Evolutionary conservation across 2,329 filamentous ascomycete species (phyloP).

Genomic region (Thelonectria blattea): DNA sequence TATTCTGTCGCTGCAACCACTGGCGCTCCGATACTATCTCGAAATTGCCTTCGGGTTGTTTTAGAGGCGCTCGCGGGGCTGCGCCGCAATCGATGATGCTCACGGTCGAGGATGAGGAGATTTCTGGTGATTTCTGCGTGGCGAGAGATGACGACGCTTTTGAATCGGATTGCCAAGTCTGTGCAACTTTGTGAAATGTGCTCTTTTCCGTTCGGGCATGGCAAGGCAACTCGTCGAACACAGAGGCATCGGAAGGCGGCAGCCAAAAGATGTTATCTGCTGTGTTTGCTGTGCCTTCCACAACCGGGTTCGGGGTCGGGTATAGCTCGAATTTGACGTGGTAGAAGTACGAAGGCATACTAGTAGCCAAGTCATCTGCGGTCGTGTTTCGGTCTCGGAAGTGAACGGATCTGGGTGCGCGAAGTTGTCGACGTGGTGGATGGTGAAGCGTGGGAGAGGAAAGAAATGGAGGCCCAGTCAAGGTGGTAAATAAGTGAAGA

Average conservation of each 20-base stretch:
- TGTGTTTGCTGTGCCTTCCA: constrained; percentile 18
- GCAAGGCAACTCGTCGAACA: constrained; percentile 63
- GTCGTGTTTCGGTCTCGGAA: not conserved
- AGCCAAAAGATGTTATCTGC: constrained; percentile 52
- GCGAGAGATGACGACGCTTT: constrained; percentile 5
- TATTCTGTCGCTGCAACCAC: constrained; percentile 48
- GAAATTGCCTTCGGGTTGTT: constrained; percentile 42
- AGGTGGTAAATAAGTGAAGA: constrained; percentile 31
- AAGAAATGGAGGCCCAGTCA: constrained; percentile 17
- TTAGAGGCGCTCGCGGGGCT: constrained; percentile 41
- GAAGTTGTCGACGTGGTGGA: not conserved
- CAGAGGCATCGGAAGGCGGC: constrained; percentile 53
- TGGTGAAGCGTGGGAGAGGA: not conserved
- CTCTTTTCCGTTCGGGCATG: constrained; percentile 47
- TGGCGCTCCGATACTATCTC: constrained; percentile 49
- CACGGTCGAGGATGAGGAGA: constrained; percentile 26
- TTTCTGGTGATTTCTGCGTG: constrained; percentile 5
- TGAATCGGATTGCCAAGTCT: not conserved
- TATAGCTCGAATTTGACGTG: constrained; percentile 73
- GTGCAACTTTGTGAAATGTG: constrained; percentile 24
- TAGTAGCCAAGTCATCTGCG: constrained; percentile 34
- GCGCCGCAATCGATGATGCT: constrained; percentile 59
- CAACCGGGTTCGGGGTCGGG: constrained; percentile 48
- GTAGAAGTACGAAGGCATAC: constrained; percentile 68
- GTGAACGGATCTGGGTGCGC: not conserved